phyloP scores from a whole-genome alignment of 139 green algal species.

The Chlamydomonas sp. region DNA sequence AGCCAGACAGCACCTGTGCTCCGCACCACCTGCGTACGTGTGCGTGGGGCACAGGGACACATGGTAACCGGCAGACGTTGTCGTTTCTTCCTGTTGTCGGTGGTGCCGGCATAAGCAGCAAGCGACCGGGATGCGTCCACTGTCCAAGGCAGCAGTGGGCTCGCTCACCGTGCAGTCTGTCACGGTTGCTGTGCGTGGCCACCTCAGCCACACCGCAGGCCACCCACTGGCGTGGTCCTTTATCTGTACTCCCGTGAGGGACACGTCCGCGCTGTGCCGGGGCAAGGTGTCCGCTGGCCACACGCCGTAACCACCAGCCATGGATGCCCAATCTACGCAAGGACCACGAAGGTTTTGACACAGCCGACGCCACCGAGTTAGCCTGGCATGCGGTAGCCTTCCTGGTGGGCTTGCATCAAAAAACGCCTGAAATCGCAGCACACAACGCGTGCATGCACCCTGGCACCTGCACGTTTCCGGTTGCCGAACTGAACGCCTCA shows the following conservation, averaged over 20 bases:
- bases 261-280: slow-evolving; percentile 8
- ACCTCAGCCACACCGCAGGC: slow-evolving; percentile 22
- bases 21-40: not conserved
- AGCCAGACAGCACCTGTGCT: slow-evolving; percentile 13
- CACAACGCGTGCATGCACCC: too few relatives aligned
- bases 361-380: not conserved
- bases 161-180: not conserved
- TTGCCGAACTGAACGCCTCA: not conserved
- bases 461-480: too few relatives aligned
- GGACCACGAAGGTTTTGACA: not conserved
- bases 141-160: too few relatives aligned
- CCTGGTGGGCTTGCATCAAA: not conserved
- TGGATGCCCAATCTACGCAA: too few relatives aligned
- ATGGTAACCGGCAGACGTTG: not conserved
- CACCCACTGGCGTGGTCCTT: slow-evolving; percentile 13
- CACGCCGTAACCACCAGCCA: not conserved
- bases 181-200: not conserved
- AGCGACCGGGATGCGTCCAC: too few relatives aligned
- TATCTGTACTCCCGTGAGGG: not conserved
- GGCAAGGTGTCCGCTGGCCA: slow-evolving; percentile 1
- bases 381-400: not conserved
- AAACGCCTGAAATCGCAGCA: too few relatives aligned
- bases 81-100: too few relatives aligned
- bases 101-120: too few relatives aligned
- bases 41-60: not conserved